Percentiles rank a stretch among this genome's conserved stretches.
These are phyloP conservation scores for Pugionium dolabratum DNA, from an alignment of 345 rosid genomes.

Conservation along the genomic window DNA sequence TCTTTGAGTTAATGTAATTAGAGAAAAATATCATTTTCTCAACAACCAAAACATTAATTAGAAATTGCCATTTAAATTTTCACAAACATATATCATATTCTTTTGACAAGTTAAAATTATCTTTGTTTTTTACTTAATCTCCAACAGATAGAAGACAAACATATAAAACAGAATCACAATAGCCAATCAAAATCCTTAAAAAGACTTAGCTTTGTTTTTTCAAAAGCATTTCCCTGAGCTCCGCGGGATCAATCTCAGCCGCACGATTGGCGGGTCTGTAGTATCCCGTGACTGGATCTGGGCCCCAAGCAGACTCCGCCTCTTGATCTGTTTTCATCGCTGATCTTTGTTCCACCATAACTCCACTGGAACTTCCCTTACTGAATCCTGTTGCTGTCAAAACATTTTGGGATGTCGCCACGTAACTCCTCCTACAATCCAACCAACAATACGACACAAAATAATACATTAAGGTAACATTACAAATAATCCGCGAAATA, in stretches of 20 bases:
- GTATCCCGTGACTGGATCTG: slow-evolving; percentile 71
- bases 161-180: neutral
- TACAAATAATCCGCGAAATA: neutral
- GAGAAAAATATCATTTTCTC: no score
- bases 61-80: no score
- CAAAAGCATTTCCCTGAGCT: slow-evolving; percentile 63
- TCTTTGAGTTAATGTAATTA: no score
- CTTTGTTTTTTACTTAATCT: neutral
- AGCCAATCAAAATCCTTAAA: slow-evolving; percentile 24
- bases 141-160: neutral
- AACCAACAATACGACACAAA: neutral
- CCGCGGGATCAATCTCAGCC: slow-evolving; percentile 62
- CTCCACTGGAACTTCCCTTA: slow-evolving; percentile 40
- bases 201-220: slow-evolving; percentile 46
- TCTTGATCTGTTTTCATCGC: slow-evolving; percentile 36
- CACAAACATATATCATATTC: neutral
- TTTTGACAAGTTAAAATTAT: neutral
- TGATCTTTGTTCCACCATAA: slow-evolving; percentile 42
- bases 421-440: slow-evolving; percentile 50
- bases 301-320: slow-evolving; percentile 56
- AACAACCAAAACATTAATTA: no score
- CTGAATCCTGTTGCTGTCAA: slow-evolving; percentile 28
- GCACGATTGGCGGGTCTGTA: slow-evolving; percentile 63
- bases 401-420: slow-evolving; percentile 40
- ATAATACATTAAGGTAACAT: neutral